phyloP scores from a whole-genome alignment of 2,329 filamentous ascomycete genomes.

The Aspergillus sp. region DNA sequence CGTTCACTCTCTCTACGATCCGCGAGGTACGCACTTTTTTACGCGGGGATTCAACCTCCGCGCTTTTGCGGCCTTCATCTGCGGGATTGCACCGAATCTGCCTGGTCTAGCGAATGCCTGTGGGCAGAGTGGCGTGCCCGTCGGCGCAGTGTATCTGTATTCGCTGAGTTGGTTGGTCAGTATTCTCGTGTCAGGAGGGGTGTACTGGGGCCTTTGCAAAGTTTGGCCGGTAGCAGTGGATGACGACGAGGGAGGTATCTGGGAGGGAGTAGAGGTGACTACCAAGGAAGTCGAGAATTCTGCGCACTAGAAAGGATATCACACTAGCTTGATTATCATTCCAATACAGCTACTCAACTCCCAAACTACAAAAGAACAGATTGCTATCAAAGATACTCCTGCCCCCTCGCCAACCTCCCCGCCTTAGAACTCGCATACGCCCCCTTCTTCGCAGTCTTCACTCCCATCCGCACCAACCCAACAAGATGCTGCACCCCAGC shows the following conservation, averaged over 20 bases:
- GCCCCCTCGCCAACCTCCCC: constrained; percentile 26
- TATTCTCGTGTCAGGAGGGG: constrained; percentile 2
- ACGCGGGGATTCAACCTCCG: constrained; percentile 13
- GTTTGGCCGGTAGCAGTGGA: constrained; percentile 13
- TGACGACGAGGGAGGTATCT: constrained; percentile 7
- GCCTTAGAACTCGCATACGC: constrained; percentile 31
- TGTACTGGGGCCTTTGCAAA: constrained; percentile 10
- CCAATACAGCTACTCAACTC: too few relatives aligned
- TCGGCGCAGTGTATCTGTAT: constrained; percentile 14
- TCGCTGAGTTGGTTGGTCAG: constrained; percentile 16
- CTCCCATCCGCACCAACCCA: constrained; percentile 28
- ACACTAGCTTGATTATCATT: too few relatives aligned
- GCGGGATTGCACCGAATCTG: constrained; percentile 14
- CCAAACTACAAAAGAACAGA: too few relatives aligned
- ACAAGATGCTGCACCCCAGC: constrained; percentile 37
- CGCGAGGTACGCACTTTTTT: constrained; percentile 12
- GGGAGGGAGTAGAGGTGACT: constrained; percentile 4
- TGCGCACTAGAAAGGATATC: too few relatives aligned
- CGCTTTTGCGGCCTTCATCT: constrained; percentile 9
- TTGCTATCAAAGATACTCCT: constrained; percentile 30
- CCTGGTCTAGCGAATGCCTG: constrained; percentile 12
- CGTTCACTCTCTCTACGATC: constrained; percentile 9
- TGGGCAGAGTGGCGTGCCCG: constrained; percentile 8
- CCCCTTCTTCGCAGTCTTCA: constrained; percentile 33
- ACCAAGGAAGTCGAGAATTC: neutral